These are phyloP conservation scores for Pezicula rhizophila DNA, from an alignment of 2,329 filamentous ascomycete species.

Conservation along the genomic window DNA sequence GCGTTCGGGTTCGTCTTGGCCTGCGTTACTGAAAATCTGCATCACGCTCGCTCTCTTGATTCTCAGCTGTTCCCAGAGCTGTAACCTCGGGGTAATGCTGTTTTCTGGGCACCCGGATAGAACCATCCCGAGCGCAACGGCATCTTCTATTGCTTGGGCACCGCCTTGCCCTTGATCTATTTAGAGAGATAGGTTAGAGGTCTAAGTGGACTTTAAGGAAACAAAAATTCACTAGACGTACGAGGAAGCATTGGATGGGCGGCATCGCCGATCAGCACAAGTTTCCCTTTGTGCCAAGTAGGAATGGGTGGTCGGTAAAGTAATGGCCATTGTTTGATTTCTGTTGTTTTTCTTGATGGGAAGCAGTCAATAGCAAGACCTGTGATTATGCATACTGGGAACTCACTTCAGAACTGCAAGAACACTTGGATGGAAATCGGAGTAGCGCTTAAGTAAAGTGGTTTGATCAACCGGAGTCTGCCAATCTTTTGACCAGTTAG, in stretches of 20 bases:
- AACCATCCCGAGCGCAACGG: constrained; percentile 24
- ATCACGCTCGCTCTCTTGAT: constrained; percentile 28
- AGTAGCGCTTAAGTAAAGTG: constrained; percentile 8
- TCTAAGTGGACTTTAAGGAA: neutral
- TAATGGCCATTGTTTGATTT: constrained; percentile 25
- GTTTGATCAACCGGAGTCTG: constrained; percentile 5
- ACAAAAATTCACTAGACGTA: neutral
- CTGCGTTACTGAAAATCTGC: constrained; percentile 34
- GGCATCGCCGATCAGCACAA: constrained; percentile 17
- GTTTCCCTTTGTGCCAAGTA: constrained; percentile 12
- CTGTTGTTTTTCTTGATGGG: constrained; percentile 20
- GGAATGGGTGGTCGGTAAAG: constrained; percentile 23
- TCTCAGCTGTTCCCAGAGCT: constrained; percentile 25
- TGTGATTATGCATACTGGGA: neutral
- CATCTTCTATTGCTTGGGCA: constrained; percentile 29
- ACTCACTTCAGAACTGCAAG: constrained; percentile 9
- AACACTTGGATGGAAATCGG: constrained; percentile 9
- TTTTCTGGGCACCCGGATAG: constrained; percentile 14
- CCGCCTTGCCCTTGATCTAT: constrained; percentile 26
- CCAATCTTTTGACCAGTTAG: constrained; percentile 10
- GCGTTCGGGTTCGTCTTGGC: constrained; percentile 25
- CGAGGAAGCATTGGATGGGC: constrained; percentile 21
- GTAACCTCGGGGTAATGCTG: constrained; percentile 15
- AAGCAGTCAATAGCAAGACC: neutral
- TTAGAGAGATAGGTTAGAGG: neutral